Percentiles rank a stretch among this genome's conserved stretches.
phyloP scores from a whole-genome alignment of 2,329 filamentous ascomycete genomes.

The Gaeumannomyces tritici region DNA sequence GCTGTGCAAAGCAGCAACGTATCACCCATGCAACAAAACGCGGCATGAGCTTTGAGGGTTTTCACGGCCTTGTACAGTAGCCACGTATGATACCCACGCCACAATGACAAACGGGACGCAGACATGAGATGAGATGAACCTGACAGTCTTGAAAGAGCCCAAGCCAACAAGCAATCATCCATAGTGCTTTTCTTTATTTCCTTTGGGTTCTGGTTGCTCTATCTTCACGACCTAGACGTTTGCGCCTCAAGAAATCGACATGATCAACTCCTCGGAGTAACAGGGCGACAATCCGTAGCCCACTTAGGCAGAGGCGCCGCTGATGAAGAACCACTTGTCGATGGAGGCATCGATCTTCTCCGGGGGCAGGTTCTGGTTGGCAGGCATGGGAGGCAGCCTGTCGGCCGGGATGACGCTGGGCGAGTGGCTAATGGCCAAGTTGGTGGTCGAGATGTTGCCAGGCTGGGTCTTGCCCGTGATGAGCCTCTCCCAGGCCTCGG shows the following conservation, averaged over 20 bases:
- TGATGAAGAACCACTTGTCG: slow-evolving; percentile 99
- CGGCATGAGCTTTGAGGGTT: background rate
- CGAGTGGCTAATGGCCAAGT: slow-evolving; percentile 67
- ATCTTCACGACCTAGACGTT: background rate
- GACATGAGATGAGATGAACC: background rate
- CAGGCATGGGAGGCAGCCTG: slow-evolving; percentile 67
- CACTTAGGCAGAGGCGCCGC: slow-evolving; percentile 73
- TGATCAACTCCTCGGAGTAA: background rate
- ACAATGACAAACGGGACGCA: background rate
- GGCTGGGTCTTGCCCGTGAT: slow-evolving; percentile 79
- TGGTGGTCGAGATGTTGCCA: slow-evolving; percentile 72
- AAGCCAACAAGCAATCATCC: background rate
- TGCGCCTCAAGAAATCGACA: background rate
- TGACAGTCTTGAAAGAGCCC: background rate
- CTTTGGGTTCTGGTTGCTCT: background rate
- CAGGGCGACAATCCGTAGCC: background rate
- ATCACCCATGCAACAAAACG: background rate
- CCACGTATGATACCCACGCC: background rate
- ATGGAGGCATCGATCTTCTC: slow-evolving; percentile 92
- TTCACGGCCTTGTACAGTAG: background rate
- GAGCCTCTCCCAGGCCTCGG: slow-evolving; percentile 93
- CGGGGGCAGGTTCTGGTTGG: slow-evolving; percentile 68
- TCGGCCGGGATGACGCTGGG: slow-evolving; percentile 58
- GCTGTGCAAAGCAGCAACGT: background rate
- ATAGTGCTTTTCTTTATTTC: background rate